Evolutionary conservation across 139 green algal genomes (phyloP).

Genomic region (Auxenochlorella pyrenoidosa): DNA sequence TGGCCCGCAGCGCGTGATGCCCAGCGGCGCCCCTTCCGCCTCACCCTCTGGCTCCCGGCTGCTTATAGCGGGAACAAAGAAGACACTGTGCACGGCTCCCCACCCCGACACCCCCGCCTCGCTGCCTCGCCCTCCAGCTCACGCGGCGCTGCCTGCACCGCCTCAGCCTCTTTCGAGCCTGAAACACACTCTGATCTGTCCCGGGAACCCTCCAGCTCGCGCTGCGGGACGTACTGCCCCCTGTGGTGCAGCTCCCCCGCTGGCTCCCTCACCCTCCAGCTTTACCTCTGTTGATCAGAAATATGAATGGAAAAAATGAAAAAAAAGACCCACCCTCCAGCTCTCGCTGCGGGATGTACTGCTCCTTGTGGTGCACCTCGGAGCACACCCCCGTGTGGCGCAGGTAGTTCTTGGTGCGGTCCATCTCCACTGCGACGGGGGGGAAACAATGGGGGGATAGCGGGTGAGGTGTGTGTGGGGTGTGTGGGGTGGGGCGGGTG

Average conservation of each 20-base stretch:
- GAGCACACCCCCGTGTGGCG: slow-evolving; percentile 46
- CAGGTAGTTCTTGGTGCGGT: slow-evolving; percentile 42
- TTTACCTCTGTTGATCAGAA: no score
- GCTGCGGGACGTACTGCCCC: slow-evolving; percentile 66
- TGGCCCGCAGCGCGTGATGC: not conserved
- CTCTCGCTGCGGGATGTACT: slow-evolving; percentile 60
- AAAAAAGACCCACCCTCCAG: slow-evolving; percentile 48
- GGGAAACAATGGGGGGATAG: not conserved
- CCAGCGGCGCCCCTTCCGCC: no score
- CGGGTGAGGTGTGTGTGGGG: not conserved
- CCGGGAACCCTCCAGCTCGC: slow-evolving; percentile 54
- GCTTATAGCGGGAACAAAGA: no score
- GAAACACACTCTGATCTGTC: no score
- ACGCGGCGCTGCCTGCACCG: no score
- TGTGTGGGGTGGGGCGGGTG: not conserved
- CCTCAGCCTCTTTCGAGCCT: no score
- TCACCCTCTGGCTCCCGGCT: no score
- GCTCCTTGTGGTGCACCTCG: slow-evolving; percentile 73
- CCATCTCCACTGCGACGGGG: slow-evolving; percentile 26
- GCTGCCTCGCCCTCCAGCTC: no score
- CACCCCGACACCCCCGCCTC: no score
- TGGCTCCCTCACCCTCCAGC: no score
- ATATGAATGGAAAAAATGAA: no score
- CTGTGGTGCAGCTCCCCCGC: slow-evolving; percentile 73
- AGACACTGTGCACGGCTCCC: no score